Percentiles rank a stretch among this genome's conserved stretches.
Conservation (phyloP, 805 yeast genomes). For the Starmerella etchellsii region DNA sequence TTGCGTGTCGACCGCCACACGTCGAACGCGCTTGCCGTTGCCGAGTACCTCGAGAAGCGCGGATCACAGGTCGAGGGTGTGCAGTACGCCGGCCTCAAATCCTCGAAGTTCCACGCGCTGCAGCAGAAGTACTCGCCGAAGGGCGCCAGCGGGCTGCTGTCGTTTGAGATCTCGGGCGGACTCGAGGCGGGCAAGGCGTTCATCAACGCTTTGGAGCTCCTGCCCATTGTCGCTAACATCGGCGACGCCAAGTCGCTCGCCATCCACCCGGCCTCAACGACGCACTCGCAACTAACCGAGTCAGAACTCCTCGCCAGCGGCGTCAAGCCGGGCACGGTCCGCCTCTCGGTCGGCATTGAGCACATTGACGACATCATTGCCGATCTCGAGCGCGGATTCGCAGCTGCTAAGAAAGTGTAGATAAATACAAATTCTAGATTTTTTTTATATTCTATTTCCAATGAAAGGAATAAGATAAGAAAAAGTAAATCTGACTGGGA, state of each 20-base stretch:
- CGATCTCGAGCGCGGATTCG: slow-evolving; percentile 80
- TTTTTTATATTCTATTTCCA: too few species aligned
- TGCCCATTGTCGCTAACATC: slow-evolving; percentile 89
- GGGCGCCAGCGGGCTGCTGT: slow-evolving; percentile 78
- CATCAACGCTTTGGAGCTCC: slow-evolving; percentile 71
- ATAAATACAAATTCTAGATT: too few species aligned
- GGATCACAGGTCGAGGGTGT: slow-evolving; percentile 70
- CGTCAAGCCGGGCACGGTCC: slow-evolving; percentile 75
- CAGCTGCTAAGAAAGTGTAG: slow-evolving; percentile 24
- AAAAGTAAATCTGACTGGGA: too few species aligned
- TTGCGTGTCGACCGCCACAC: slow-evolving; percentile 90
- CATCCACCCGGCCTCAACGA: slow-evolving; percentile 90
- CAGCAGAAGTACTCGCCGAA: slow-evolving; percentile 71
- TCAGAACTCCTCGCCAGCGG: slow-evolving; percentile 75
- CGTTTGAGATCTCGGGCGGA: slow-evolving; percentile 73
- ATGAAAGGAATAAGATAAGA: background rate
- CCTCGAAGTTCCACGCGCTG: slow-evolving; percentile 62
- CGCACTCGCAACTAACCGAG: slow-evolving; percentile 81
- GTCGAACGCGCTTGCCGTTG: slow-evolving; percentile 66
- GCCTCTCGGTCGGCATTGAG: slow-evolving; percentile 87
- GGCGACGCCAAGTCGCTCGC: slow-evolving; percentile 94
- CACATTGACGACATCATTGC: slow-evolving; percentile 79
- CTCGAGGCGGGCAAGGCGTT: slow-evolving; percentile 68
- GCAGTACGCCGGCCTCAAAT: slow-evolving; percentile 77
- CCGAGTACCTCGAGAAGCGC: slow-evolving; percentile 52